Conservation (phyloP, 306 rosid species). For the Cicer yamashitae region DNA sequence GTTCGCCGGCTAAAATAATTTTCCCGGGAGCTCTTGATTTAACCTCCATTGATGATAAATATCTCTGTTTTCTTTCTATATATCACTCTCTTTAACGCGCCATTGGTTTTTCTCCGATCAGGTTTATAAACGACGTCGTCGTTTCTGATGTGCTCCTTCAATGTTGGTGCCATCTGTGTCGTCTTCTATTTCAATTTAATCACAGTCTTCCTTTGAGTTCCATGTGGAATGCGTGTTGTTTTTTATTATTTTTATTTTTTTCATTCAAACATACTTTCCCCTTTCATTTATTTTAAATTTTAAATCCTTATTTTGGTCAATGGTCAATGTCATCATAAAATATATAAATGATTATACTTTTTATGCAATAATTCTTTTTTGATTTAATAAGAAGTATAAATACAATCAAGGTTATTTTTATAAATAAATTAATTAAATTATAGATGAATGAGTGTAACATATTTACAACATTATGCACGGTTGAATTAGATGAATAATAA, state of each 20-base stretch:
- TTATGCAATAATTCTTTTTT: too few relatives aligned
- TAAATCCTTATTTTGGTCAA: background rate
- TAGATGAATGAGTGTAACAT: too few relatives aligned
- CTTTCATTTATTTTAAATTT: background rate
- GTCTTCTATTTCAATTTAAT: background rate
- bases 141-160: background rate
- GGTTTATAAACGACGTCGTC: background rate
- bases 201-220: background rate
- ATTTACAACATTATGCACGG: too few relatives aligned
- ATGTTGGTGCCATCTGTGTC: background rate
- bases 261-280: too few relatives aligned
- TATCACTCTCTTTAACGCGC: background rate
- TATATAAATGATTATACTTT: too few relatives aligned
- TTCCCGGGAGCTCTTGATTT: slow-evolving; percentile 94
- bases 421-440: too few relatives aligned
- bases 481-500: too few relatives aligned
- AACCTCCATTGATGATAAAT: slow-evolving; percentile 64
- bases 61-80: background rate
- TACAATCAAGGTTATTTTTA: too few relatives aligned
- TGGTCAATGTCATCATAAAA: too few relatives aligned
- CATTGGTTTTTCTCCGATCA: background rate
- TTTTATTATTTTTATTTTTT: slow-evolving; percentile 11
- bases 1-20: slow-evolving; percentile 86
- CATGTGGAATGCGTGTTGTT: slow-evolving; percentile 44
- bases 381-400: too few relatives aligned